These are phyloP conservation scores for Xerocomellus intermedius DNA, from an alignment of 768 basidiomycete genomes.

Conservation along the genomic window DNA sequence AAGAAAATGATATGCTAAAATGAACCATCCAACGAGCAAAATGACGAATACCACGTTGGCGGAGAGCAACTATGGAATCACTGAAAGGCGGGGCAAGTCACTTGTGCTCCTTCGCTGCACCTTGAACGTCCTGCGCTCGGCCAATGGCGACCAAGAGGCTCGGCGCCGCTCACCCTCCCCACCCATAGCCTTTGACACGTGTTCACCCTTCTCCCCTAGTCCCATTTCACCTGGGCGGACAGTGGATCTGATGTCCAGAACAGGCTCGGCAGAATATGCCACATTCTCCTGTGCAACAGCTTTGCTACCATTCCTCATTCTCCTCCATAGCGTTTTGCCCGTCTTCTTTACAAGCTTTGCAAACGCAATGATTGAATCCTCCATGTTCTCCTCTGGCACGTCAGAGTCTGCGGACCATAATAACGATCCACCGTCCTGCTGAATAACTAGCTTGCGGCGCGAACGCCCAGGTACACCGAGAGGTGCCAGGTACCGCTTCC, in stretches of 20 bases:
- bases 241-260: slow-evolving; percentile 25
- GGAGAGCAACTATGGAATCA: slow-evolving; percentile 58
- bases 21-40: background rate
- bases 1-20: background rate
- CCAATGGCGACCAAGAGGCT: slow-evolving; percentile 27
- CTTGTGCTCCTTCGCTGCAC: slow-evolving; percentile 25
- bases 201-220: background rate
- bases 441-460: slow-evolving; percentile 22
- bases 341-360: slow-evolving; percentile 53
- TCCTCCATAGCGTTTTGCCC: slow-evolving; percentile 41
- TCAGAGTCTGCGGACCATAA: slow-evolving; percentile 23
- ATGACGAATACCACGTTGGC: too few species aligned
- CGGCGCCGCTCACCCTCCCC: slow-evolving; percentile 15
- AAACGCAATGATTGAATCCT: slow-evolving; percentile 49
- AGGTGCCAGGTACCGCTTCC: slow-evolving; percentile 48
- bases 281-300: slow-evolving; percentile 10
- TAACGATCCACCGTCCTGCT: slow-evolving; percentile 21
- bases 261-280: slow-evolving; percentile 2
- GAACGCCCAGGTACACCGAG: slow-evolving; percentile 51
- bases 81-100: slow-evolving; percentile 45
- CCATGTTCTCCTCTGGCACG: slow-evolving; percentile 31
- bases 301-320: slow-evolving; percentile 40
- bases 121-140: slow-evolving; percentile 22
- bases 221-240: slow-evolving; percentile 18
- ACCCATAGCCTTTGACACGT: background rate